These are phyloP conservation scores for Blepharisma stoltei DNA, from an alignment of 73 alveolate species.

Conservation along the genomic window DNA sequence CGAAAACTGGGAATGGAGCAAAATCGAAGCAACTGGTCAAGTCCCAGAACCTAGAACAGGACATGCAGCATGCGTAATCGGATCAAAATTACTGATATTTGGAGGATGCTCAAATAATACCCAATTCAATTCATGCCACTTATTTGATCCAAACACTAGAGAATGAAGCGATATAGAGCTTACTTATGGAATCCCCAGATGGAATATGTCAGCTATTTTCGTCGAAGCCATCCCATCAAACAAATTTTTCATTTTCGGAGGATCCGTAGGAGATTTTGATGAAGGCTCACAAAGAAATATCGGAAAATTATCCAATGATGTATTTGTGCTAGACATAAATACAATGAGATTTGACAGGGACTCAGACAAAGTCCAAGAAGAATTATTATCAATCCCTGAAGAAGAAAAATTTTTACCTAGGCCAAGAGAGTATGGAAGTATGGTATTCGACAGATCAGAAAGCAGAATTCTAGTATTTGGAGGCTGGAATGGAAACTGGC, in stretches of 20 bases:
- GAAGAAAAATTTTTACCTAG: slow-evolving; percentile 62
- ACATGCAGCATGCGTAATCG: slow-evolving; percentile 85
- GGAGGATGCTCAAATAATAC: slow-evolving; percentile 97
- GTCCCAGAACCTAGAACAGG: slow-evolving; percentile 98
- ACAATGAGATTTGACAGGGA: slow-evolving; percentile 76
- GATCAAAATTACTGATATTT: slow-evolving; percentile 65
- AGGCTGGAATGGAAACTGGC: slow-evolving; percentile 98
- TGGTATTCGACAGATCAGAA: slow-evolving; percentile 86
- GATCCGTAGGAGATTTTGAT: slow-evolving; percentile 93
- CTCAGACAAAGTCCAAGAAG: slow-evolving; percentile 11
- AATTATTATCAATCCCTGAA: slow-evolving; percentile 7
- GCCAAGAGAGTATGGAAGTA: slow-evolving; percentile 94
- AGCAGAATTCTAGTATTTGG: slow-evolving; percentile 90
- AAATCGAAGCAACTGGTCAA: slow-evolving; percentile 72
- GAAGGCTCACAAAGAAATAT: slow-evolving; percentile 96
- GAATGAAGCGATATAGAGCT: slow-evolving; percentile 96
- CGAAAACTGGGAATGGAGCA: slow-evolving; percentile 85
- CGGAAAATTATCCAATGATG: slow-evolving; percentile 60
- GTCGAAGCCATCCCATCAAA: slow-evolving; percentile 98
- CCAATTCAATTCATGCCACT: slow-evolving; percentile 76
- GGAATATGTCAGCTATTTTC: slow-evolving; percentile 95
- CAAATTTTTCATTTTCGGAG: slow-evolving; percentile 98
- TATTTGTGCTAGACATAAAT: slow-evolving; percentile 77
- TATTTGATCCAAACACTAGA: slow-evolving; percentile 78
- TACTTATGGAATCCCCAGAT: slow-evolving; percentile 93